These are phyloP conservation scores for Akanthomyces dipterigenus DNA, from an alignment of 2,329 filamentous ascomycete genomes.

Conservation along the genomic window DNA sequence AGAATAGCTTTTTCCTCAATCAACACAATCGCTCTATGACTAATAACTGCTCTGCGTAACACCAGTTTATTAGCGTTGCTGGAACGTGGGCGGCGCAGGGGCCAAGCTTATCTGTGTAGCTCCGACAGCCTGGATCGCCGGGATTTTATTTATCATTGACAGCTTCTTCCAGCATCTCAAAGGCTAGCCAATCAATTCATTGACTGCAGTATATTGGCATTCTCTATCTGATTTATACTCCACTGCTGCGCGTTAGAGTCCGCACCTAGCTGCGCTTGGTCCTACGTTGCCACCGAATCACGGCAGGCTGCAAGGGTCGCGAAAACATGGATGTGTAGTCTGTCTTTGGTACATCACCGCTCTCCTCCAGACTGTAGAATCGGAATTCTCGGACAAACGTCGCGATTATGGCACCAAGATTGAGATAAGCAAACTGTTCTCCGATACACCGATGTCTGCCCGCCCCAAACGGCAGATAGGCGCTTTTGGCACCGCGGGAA, in stretches of 20 bases:
- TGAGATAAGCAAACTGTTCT: slow-evolving; percentile 69
- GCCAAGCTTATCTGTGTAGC: too few species aligned
- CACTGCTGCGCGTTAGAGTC: too few species aligned
- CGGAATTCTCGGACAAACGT: slow-evolving; percentile 56
- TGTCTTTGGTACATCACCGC: slow-evolving; percentile 49
- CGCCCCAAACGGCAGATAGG: slow-evolving; percentile 63
- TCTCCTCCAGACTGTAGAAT: slow-evolving; percentile 49
- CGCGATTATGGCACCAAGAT: slow-evolving; percentile 58
- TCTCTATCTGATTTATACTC: not conserved
- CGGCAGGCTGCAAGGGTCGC: slow-evolving; percentile 26
- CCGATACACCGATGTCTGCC: slow-evolving; percentile 69
- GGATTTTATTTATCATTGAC: not conserved
- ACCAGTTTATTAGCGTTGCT: not conserved
- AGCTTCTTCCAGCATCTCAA: not conserved
- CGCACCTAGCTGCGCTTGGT: not conserved
- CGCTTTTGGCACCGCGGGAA: slow-evolving; percentile 28
- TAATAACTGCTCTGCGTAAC: too few species aligned
- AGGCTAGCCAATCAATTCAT: not conserved
- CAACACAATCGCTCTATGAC: too few species aligned
- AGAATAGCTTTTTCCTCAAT: too few species aligned
- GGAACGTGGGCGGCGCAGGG: not conserved
- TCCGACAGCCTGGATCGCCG: too few species aligned
- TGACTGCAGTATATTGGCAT: not conserved
- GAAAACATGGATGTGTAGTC: slow-evolving; percentile 52
- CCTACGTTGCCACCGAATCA: slow-evolving; percentile 24